Percentiles rank a stretch among this genome's conserved stretches.
phyloP scores from a whole-genome alignment of 2,329 filamentous ascomycete genomes.

The Exophiala spinifera region DNA sequence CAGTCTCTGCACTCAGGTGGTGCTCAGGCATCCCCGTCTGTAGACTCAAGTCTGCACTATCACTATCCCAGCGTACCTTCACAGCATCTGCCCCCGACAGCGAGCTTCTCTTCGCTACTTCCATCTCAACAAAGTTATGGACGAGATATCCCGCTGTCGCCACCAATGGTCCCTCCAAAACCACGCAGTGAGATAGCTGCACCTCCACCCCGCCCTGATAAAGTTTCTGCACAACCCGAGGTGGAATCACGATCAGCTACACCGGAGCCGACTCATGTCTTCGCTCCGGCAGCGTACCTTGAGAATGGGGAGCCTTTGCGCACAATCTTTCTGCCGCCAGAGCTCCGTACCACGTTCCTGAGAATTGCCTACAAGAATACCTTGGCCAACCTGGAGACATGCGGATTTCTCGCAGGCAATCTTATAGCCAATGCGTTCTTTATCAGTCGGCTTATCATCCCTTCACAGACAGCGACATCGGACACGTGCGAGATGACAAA shows the following conservation, averaged over 20 bases:
- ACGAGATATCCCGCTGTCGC: constrained; percentile 4
- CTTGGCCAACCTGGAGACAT: constrained; percentile 79
- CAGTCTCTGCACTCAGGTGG: not conserved
- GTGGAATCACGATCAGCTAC: constrained; percentile 24
- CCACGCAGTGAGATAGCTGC: constrained; percentile 8
- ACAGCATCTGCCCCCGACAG: constrained; percentile 10
- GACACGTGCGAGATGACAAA: constrained; percentile 96
- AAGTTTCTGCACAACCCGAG: constrained; percentile 7
- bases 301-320: constrained; percentile 85
- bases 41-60: constrained; percentile 32
- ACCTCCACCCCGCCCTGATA: constrained; percentile 30
- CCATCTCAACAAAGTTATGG: not conserved
- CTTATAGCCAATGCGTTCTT: constrained; percentile 91
- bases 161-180: constrained; percentile 26
- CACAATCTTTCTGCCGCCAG: constrained; percentile 78
- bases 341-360: constrained; percentile 72
- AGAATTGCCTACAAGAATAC: constrained; percentile 74
- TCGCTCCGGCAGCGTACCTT: constrained; percentile 79
- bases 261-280: constrained; percentile 62
- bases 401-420: constrained; percentile 88
- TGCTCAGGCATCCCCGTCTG: constrained; percentile 26
- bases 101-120: constrained; percentile 2
- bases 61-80: constrained; percentile 44
- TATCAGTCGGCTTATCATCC: constrained; percentile 82
- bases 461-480: constrained; percentile 81